phyloP scores from a whole-genome alignment of 2,329 filamentous ascomycete genomes.

The Alternaria conjuncta region DNA sequence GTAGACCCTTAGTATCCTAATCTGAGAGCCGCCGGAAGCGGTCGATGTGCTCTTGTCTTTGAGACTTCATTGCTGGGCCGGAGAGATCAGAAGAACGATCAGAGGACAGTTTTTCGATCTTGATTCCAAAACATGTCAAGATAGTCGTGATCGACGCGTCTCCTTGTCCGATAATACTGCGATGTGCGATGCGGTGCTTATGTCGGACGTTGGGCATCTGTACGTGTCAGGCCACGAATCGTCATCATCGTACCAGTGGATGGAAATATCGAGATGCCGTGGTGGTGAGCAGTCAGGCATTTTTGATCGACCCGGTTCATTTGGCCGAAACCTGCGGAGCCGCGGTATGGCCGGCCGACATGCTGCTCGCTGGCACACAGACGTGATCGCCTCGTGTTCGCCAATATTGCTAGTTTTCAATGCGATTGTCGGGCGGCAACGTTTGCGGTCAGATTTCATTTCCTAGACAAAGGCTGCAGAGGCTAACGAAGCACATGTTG shows the following conservation, averaged over 20 bases:
- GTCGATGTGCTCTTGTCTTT: not conserved
- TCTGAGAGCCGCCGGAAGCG: not conserved
- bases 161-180: not conserved
- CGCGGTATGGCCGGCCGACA: not conserved
- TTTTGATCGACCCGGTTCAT: not conserved
- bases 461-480: not conserved
- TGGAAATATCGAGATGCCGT: not conserved
- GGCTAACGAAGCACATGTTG: not conserved
- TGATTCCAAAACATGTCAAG: not conserved
- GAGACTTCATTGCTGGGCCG: not conserved
- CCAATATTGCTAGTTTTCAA: not conserved
- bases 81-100: not conserved
- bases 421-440: not conserved
- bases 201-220: not conserved
- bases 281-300: not conserved
- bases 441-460: not conserved
- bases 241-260: not conserved
- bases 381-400: not conserved
- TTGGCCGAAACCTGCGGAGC: not conserved
- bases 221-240: not conserved
- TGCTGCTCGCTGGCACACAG: not conserved
- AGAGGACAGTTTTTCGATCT: not conserved
- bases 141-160: not conserved
- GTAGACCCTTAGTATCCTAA: not conserved
- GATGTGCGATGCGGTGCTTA: not conserved